Conservation (phyloP, 164 flowering plant species). For the Cinnamomum chago region DNA sequence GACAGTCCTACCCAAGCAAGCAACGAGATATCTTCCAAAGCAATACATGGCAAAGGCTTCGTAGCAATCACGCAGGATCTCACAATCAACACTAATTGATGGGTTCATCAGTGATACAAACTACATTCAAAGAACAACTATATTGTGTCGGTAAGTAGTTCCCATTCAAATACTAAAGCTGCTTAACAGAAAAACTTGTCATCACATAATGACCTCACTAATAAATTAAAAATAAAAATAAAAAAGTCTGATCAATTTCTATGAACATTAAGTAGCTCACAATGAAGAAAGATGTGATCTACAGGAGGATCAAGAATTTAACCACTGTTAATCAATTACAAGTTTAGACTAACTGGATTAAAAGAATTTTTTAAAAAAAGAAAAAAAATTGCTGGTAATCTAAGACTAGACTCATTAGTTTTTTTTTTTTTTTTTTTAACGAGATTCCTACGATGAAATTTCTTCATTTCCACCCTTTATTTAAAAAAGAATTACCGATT, state of each 20-base stretch:
- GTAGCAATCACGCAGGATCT: slow-evolving; percentile 91
- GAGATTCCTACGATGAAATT: too few species aligned
- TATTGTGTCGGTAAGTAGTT: neutral
- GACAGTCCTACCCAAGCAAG: slow-evolving; percentile 81
- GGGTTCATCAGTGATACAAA: slow-evolving; percentile 79
- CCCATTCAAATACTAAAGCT: neutral
- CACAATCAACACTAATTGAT: slow-evolving; percentile 74
- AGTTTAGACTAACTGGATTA: neutral
- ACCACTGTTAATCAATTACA: neutral
- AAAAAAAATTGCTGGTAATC: neutral
- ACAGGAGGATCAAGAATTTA: neutral
- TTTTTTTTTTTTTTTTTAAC: too few species aligned
- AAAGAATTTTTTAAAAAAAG: neutral
- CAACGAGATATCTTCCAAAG: slow-evolving; percentile 95
- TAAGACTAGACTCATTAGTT: neutral
- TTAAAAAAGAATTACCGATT: slow-evolving; percentile 59
- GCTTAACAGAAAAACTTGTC: neutral
- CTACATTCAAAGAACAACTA: slow-evolving; percentile 33
- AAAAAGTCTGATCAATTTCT: neutral
- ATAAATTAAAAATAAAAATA: too few species aligned
- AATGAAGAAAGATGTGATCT: neutral
- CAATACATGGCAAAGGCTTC: slow-evolving; percentile 99
- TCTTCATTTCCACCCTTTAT: too few species aligned
- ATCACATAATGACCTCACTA: neutral
- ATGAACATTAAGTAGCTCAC: neutral